Evolutionary conservation across 257 asterid species (phyloP), one percentile per base, ranked within the genome.

Genomic region (Knoxia roxburghii): DNA sequence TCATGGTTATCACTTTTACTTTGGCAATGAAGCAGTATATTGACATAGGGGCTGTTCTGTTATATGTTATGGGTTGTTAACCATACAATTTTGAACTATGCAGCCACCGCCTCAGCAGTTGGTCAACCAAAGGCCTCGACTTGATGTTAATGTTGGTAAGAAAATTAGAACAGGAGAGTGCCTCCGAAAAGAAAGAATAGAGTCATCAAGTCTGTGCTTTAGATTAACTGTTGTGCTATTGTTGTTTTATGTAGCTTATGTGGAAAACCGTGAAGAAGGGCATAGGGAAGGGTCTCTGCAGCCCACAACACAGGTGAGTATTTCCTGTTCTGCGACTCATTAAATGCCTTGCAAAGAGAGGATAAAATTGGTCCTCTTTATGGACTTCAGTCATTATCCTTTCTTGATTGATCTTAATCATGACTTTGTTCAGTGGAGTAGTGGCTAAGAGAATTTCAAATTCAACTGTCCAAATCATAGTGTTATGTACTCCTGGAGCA

Each of bases 101-200:
- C 95, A 86, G 98, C 97, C 79, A 76, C 91, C 94, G 5, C 96
- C 97, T 82, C 97, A 23, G 41, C 68, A 95, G 68, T 87, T 91
- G 96, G 68, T 81, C 79, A 86, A 77, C 76, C 97, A 85, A 75
- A 87, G 96, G 84, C 95, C 95, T 69, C 87, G 90, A 35, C 95
- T 92, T 65, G 98, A 92, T 76, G 98, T 89, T 76, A 92, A 92
- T 76, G 88, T 87, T 56, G 98, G 98, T 92, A 84, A 82, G 98
- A 58, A 43, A 63, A 52, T 39, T 71, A 33, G 30, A 64, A 37
- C 43, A 79, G 32, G 3, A 48, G 6, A 43, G 21, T 14, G 14
- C 33, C 20, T 23, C 37, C 33, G 32, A 14, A 11, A 21, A 56
- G 73, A 39, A 46, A 2, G 37, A 58, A 33, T 17, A 55, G 53